Evolutionary conservation across 306 rosid species (phyloP), one percentile per base, ranked within the genome.

Genomic region (Vigna angularis): DNA sequence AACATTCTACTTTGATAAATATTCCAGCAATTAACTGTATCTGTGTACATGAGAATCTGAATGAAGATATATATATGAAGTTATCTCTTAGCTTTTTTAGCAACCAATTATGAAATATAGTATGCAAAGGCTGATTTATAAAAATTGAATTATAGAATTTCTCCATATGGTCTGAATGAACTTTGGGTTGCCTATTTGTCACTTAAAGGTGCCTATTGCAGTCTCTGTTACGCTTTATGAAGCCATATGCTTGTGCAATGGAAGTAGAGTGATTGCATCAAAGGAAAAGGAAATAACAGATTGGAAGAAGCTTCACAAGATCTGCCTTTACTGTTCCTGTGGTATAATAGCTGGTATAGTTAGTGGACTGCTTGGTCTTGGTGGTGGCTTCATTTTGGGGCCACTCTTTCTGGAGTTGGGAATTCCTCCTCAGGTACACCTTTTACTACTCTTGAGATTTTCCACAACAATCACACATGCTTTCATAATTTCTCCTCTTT

Each of bases 301-400:
- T 84, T 92, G 95, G 93, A 90, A 88, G 93, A 90, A 90, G 82
- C 20, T 85, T 82, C 95, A 87, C 75, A 84, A 85, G 76, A 70
- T 92, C 9, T 85, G 83, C 78, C 84, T 92, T 9, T 90, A 87
- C 81, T 90, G 97, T 79, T 66, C 80, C 62, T 90, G 97, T 59
- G 95, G 97, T 57, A 90, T 90, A 38, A 13, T 92, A 57, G 97
- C 97, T 49, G 97, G 97, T 56, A 71, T 92, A 80, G 90, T 92
- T 20, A 91, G 95, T 68, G 97, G 97, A 67, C 77, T 92, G 62
- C 95, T 92, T 56, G 97, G 97, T 17, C 83, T 91, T 1, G 97
- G 97, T 38, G 97, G 97, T 22, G 94, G 97, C 52, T 91, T 91
- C 82, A 88, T 91, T 71, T 77, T 91, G 79, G 97, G 97, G 79